Evolutionary conservation across 225 moss, liverwort and hornwort genomes (phyloP).

Genomic region (Pleurozium schreberi): DNA sequence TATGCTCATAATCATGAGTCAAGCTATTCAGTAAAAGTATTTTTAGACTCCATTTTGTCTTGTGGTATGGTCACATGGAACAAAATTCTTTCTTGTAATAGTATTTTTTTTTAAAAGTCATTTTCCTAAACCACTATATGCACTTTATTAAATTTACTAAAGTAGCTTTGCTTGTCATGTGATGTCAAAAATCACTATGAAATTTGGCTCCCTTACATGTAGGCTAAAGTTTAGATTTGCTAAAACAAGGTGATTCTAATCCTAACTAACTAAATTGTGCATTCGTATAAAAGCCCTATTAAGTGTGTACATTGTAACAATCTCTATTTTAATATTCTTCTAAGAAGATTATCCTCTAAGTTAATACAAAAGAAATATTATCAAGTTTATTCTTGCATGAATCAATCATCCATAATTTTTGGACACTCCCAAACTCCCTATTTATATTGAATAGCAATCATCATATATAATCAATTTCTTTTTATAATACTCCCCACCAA

Average conservation of each 20-base stretch:
- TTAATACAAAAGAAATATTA: background rate
- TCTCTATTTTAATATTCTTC: background rate
- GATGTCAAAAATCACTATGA: background rate
- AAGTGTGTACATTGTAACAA: background rate
- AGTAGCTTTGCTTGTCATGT: background rate
- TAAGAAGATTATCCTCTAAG: rapidly evolving
- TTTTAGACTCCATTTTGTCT: background rate
- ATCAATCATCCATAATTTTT: background rate
- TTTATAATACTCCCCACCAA: rapidly evolving
- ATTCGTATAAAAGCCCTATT: rapidly evolving
- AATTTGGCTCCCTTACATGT: background rate
- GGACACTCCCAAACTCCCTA: rapidly evolving
- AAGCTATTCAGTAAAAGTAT: no score
- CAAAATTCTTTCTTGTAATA: rapidly evolving
- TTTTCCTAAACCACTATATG: background rate
- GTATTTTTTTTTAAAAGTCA: rapidly evolving
- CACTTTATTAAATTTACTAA: background rate
- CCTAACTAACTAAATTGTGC: rapidly evolving
- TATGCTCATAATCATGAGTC: background rate
- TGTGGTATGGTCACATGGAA: background rate
- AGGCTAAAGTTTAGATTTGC: background rate
- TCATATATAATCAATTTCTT: background rate
- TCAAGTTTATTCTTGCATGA: background rate
- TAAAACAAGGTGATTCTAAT: background rate
- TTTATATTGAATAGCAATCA: background rate